Evolutionary conservation across 371 early-diverging fungal genomes (phyloP).

Genomic region (Thermomucor indicae-seudaticae): DNA sequence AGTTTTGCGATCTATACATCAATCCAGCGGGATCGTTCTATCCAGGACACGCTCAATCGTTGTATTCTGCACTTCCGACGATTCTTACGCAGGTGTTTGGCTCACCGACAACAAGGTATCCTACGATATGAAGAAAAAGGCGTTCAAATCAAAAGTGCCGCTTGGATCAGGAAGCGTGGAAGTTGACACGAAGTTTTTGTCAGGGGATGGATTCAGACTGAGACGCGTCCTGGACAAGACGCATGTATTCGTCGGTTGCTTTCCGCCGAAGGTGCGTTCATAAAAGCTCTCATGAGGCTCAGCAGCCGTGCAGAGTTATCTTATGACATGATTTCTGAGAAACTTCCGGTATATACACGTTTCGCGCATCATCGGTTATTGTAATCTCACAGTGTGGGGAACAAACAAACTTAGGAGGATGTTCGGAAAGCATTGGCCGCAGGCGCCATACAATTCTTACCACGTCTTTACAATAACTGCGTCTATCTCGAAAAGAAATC

Average conservation of each 20-base stretch:
- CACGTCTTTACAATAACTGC: slow-evolving; percentile 24
- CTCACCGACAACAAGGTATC: slow-evolving; percentile 29
- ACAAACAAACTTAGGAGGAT: slow-evolving; percentile 19
- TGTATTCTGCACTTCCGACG: slow-evolving; percentile 19
- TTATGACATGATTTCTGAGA: slow-evolving; percentile 23
- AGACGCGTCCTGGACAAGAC: slow-evolving; percentile 14
- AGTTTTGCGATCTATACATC: slow-evolving; percentile 7
- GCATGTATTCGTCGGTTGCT: slow-evolving; percentile 16
- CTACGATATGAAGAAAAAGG: neutral
- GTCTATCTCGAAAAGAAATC: slow-evolving; percentile 5
- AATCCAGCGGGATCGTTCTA: slow-evolving; percentile 2
- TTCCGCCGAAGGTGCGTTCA: slow-evolving; percentile 18
- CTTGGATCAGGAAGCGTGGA: no score
- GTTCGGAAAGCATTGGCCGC: slow-evolving; percentile 19
- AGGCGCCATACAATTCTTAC: slow-evolving; percentile 28
- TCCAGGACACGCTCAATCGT: slow-evolving; percentile 5
- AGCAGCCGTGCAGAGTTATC: slow-evolving; percentile 20
- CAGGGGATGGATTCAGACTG: slow-evolving; percentile 38
- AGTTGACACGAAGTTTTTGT: neutral
- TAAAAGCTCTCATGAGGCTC: slow-evolving; percentile 17
- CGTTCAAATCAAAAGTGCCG: no score
- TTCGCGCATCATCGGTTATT: neutral
- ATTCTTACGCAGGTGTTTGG: slow-evolving; percentile 33
- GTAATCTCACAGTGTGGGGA: neutral
- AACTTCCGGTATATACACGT: slow-evolving; percentile 25